These are phyloP conservation scores for Apiospora pterosperma DNA, from an alignment of 2,329 filamentous ascomycete genomes.

Conservation along the genomic window DNA sequence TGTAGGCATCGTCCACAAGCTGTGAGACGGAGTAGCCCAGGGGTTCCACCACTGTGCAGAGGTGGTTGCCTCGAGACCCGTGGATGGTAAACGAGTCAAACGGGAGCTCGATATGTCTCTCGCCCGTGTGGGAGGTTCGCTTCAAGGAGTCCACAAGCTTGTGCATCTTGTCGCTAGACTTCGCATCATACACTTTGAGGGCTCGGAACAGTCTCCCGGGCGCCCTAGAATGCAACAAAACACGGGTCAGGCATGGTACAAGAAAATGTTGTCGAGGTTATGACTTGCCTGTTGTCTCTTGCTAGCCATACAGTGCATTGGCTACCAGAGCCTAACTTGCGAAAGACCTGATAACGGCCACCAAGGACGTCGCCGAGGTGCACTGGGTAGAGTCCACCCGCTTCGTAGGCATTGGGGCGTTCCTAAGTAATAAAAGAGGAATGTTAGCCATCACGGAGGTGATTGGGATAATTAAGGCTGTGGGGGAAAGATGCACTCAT, in stretches of 20 bases:
- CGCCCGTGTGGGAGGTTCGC: background rate
- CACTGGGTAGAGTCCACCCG: background rate
- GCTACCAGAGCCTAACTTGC: background rate
- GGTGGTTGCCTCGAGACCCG: background rate
- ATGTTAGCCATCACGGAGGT: background rate
- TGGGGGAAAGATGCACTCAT: background rate
- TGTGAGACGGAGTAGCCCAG: background rate
- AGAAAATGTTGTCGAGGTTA: background rate
- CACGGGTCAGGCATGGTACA: background rate
- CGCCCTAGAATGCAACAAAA: background rate
- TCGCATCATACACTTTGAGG: background rate
- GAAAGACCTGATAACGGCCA: background rate
- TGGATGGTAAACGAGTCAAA: background rate
- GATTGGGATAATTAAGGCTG: no score
- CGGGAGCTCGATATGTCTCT: background rate
- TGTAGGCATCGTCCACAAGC: background rate
- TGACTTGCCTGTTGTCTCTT: background rate
- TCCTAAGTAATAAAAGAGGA: background rate
- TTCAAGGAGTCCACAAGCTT: background rate
- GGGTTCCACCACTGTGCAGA: background rate
- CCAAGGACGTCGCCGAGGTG: background rate
- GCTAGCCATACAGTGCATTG: constrained; percentile 1
- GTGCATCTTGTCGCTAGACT: background rate
- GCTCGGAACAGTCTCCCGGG: background rate
- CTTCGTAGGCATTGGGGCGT: background rate